Conservation (phyloP, 116 monocot species). For the Posidonia oceanica region DNA sequence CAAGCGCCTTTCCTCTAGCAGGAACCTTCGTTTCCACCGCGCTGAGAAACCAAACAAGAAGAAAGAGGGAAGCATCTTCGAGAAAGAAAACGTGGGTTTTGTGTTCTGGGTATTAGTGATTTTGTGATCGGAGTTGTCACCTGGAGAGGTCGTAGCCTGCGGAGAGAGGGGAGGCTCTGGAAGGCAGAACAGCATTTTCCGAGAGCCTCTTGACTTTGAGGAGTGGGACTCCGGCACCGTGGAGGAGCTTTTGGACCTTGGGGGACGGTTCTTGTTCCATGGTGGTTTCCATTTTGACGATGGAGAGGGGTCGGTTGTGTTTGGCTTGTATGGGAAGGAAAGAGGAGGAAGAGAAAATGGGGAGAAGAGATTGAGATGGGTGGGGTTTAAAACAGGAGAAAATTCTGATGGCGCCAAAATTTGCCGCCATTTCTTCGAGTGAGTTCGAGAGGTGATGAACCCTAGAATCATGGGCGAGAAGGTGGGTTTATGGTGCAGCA, state of each 20-base stretch:
- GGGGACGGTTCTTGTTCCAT: conserved; percentile 6
- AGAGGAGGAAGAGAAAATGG: too few species aligned
- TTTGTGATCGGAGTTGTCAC: conserved; percentile 6
- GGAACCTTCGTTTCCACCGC: conserved; percentile 44
- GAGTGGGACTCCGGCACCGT: conserved; percentile 14
- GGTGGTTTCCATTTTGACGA: too few species aligned
- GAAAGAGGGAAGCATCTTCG: too few species aligned
- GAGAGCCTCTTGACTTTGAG: conserved; percentile 79
- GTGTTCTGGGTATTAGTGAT: background rate
- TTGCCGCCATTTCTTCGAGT: too few species aligned
- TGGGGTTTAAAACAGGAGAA: too few species aligned
- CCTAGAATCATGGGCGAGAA: too few species aligned
- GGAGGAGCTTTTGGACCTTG: conserved; percentile 16
- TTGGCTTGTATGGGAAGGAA: too few species aligned
- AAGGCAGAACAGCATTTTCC: conserved; percentile 47
- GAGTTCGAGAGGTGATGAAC: too few species aligned
- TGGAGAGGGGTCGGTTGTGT: too few species aligned
- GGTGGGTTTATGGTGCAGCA: too few species aligned
- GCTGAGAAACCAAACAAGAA: conserved; percentile 15
- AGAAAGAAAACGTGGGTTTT: background rate
- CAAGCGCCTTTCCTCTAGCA: conserved; percentile 67
- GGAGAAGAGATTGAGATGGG: too few species aligned
- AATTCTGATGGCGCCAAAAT: too few species aligned
- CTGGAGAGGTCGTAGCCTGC: conserved; percentile 92
- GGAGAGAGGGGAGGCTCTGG: conserved; percentile 45